Conservation (phyloP, 2,329 filamentous ascomycete genomes). For the Akanthomyces lecanii region DNA sequence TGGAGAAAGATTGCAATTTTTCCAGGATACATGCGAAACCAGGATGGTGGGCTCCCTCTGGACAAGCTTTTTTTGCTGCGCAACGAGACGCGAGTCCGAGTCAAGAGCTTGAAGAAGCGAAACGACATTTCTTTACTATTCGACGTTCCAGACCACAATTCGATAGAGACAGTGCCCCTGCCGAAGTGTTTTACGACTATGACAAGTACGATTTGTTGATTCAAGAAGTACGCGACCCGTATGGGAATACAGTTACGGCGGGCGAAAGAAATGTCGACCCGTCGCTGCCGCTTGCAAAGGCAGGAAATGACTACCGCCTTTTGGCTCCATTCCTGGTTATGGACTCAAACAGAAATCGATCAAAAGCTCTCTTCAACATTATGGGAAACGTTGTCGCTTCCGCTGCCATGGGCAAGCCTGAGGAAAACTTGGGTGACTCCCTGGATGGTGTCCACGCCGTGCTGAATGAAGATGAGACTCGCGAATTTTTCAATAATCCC, state of each 20-base stretch:
- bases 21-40: background rate
- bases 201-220: conserved; percentile 12
- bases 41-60: conserved; percentile 14
- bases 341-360: conserved; percentile 16
- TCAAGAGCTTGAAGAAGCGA: conserved; percentile 7
- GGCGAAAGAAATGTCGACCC: conserved; percentile 10
- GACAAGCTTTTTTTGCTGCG: conserved; percentile 2
- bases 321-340: conserved; percentile 11
- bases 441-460: background rate
- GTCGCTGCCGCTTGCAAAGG: conserved; percentile 6
- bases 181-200: conserved; percentile 8
- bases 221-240: conserved; percentile 11
- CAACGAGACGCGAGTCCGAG: background rate
- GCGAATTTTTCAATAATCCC: conserved; percentile 3
- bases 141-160: conserved; percentile 5
- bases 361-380: conserved; percentile 10
- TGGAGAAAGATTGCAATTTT: conserved; percentile 5
- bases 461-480: conserved; percentile 2
- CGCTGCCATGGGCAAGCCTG: conserved; percentile 14
- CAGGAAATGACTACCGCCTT: conserved; percentile 14
- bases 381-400: conserved; percentile 12
- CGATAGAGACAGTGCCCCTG: background rate
- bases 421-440: conserved; percentile 14
- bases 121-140: conserved; percentile 8
- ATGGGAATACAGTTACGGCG: conserved; percentile 10